Base-by-base conservation (phyloP, 495 filamentous ascomycete species). In the Penicillium nucicola region DNA sequence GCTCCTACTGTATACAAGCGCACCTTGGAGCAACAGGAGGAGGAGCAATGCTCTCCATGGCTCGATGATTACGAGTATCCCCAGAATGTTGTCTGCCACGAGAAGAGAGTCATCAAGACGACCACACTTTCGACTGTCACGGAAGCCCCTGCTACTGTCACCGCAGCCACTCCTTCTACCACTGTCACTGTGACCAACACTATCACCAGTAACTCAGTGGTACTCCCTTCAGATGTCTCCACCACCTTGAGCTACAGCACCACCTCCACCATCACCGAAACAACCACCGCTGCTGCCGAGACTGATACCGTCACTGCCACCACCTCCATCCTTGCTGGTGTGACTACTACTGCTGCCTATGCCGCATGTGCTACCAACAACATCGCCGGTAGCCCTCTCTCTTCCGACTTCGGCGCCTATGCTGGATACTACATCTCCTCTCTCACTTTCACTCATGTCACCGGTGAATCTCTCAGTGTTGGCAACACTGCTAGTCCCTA, bases 341-440 rank as follows among this genome's bases (percentile, higher is more conserved):
- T 52, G 3, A 43, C 12, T 13, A 45, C 49, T 1, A 43, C 40
- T 2, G 23, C 41, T 6, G 2, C 17, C 9, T 45, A 45, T 22
- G 49, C 32, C 9, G 49, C 49, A 1, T 52, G 49, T 11, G 49
- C 49, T 8, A 43, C 49, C 20, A 36, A 36, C 41, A 52, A 52
- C 41, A 52, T 52, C 22, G 49, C 49, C 1, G 19, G 32, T 11
- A 7, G 7, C 28, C 40, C 41, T 32, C 49, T 52, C 9, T 44
- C 41, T 17, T 35, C 49, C 18, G 41, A 52, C 33, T 52, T 31
- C 30, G 49, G 49, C 32, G 14, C 8, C 10, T 9, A 31, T 3
- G 41, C 31, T 17, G 47, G 47, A 1, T 13, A 50, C 11, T 42
- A 42, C 12, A 28, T 50, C 4, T 22, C 20, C 10, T 12, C 22